Evolutionary conservation across 2,329 filamentous ascomycete genomes (phyloP).

Genomic region (Aspergillus quadricinctus): DNA sequence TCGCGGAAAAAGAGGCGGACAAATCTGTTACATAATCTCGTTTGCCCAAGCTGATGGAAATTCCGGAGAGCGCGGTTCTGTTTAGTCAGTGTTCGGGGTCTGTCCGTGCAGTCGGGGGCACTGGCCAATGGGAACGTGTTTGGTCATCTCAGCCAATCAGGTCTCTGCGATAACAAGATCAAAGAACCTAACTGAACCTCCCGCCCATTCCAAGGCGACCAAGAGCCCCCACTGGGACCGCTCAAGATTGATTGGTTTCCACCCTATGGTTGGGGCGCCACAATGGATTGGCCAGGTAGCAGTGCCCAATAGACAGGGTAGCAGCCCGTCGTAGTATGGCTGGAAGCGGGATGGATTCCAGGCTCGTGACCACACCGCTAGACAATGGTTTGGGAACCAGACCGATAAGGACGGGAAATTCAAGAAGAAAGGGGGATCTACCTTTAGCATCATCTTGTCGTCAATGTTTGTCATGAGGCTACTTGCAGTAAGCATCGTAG

Average conservation of each 20-base stretch:
- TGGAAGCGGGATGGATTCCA: background rate
- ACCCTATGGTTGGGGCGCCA: background rate
- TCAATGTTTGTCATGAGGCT: background rate
- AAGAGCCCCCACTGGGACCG: constrained; percentile 10
- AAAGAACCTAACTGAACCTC: no score
- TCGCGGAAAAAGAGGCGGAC: background rate
- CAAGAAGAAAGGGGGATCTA: background rate
- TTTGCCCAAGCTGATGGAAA: background rate
- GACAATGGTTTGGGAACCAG: background rate
- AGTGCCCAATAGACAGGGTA: background rate
- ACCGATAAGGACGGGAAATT: background rate
- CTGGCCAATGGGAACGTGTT: constrained; percentile 12
- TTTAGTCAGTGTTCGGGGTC: no score
- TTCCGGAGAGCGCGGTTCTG: constrained; percentile 1
- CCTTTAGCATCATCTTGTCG: background rate
- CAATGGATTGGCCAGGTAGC: background rate
- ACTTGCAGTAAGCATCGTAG: background rate
- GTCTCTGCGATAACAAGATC: constrained; percentile 13
- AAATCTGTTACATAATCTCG: constrained; percentile 1
- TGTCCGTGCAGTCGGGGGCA: constrained; percentile 15
- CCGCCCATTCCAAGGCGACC: constrained; percentile 16
- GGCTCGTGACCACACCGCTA: background rate
- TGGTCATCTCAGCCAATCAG: constrained; percentile 4
- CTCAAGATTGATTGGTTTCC: constrained; percentile 16
- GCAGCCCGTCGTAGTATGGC: background rate